Base-by-base conservation (phyloP, 331 rosid genomes). In the Dryas integrifolia region DNA sequence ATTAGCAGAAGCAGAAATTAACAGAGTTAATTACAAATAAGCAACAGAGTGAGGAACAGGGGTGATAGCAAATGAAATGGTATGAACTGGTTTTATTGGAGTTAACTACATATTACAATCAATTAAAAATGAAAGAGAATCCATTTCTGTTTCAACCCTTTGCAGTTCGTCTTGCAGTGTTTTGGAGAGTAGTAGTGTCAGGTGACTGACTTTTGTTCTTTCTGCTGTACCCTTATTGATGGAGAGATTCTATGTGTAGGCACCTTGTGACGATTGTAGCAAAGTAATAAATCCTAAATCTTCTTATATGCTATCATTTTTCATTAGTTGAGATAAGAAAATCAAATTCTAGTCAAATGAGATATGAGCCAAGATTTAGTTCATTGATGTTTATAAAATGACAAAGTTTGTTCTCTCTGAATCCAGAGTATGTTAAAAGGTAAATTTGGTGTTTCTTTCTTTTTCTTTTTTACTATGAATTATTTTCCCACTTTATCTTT, bases 161-260 rank as follows among this genome's bases (percentile, higher is more conserved):
- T 21, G 16, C 40, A 15, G 60, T 40, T 62, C 62, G 70, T 53
- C 77, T 62, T 63, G 70, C 52, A 40, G 55, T 63, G 62, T 16
- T 47, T 12, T 72, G 68, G 21, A 46, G 4, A 47, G 57, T 58
- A 16, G 24, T 58, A 59, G 18, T 9, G 51, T 60, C 6, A 5
- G 24, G 8, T 41, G 7, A 40, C 61, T 21, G 53, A 50, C 69
- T 18, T 62, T 21, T 62, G 77, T 7, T 73, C 70, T 73, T 62
- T 39, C 44, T 40, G 46, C 5, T 62, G 50, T 43, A 21, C 15
- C 6, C 41, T 39, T 41, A 7, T 5, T 50, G 12, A 43, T 18
- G 77, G 61, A 50, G 30, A 61, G 40, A 49, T 50, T 50, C 52
- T 5, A 3, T 12, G 2, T 16, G 8, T 44, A 1, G 24, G 43